Evolutionary conservation across 441 rosid genomes (phyloP).

Genomic region (Flueggea neowawraea): DNA sequence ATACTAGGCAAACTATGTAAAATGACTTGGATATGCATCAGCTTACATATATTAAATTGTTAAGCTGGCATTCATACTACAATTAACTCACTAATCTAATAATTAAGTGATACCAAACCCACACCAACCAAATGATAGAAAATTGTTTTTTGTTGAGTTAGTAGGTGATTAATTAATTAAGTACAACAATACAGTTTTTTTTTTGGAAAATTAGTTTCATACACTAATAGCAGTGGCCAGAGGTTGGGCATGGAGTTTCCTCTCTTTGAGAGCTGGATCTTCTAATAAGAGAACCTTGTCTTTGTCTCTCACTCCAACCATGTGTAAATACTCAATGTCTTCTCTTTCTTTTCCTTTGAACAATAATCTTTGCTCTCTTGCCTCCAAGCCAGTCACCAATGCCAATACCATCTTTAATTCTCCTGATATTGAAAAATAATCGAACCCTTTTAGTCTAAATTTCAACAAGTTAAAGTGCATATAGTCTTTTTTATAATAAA

Average conservation of each 20-base stretch:
- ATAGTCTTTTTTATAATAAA: too few species aligned
- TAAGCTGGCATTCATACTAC: constrained; percentile 3
- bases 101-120: neutral
- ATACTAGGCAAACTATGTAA: constrained; percentile 4
- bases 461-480: too few species aligned
- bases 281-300: constrained; percentile 74
- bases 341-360: constrained; percentile 93
- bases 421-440: constrained; percentile 27
- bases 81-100: constrained; percentile 6
- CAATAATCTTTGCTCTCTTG: constrained; percentile 70
- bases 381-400: constrained; percentile 60
- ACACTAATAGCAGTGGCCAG: constrained; percentile 50
- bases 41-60: constrained; percentile 19
- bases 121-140: neutral
- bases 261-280: constrained; percentile 83
- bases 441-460: too few species aligned
- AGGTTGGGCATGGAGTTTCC: constrained; percentile 53
- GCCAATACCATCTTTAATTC: constrained; percentile 74
- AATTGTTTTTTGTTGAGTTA: neutral
- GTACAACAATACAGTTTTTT: neutral
- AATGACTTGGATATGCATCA: constrained; percentile 27
- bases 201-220: constrained; percentile 10
- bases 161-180: neutral
- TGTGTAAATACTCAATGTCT: constrained; percentile 70
- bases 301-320: constrained; percentile 88